These are phyloP conservation scores for Fonsecaea monophora DNA, from an alignment of 2,329 filamentous ascomycete species.

Conservation along the genomic window DNA sequence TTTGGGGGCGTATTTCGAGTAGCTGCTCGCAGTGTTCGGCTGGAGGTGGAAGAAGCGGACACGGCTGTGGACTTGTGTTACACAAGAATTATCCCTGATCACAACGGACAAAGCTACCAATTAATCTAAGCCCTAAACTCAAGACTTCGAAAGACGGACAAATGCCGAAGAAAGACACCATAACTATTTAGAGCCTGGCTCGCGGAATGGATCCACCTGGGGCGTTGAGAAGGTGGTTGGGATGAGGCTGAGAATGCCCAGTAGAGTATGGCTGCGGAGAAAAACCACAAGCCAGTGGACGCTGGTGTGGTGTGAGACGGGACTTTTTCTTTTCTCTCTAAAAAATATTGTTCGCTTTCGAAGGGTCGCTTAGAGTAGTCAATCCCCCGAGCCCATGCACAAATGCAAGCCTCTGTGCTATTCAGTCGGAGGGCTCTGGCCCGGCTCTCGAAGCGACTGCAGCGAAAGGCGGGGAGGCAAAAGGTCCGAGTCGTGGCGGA, in stretches of 20 bases:
- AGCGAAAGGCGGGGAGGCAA: background rate
- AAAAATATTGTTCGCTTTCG: background rate
- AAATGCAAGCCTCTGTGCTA: background rate
- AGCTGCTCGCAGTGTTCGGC: background rate
- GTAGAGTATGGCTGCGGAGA: slow-evolving; percentile 17
- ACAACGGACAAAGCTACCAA: slow-evolving; percentile 3
- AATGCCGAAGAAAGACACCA: background rate
- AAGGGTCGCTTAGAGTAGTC: background rate
- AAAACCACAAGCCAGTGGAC: slow-evolving; percentile 1
- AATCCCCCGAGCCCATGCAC: background rate
- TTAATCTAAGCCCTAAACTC: background rate
- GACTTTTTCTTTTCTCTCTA: background rate
- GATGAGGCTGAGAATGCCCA: slow-evolving; percentile 21
- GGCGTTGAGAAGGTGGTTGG: slow-evolving; percentile 11
- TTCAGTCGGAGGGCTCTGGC: background rate
- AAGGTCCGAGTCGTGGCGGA: background rate
- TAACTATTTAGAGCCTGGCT: background rate
- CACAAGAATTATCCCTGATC: background rate
- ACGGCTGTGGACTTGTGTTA: background rate
- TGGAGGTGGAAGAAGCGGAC: background rate
- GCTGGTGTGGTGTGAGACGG: slow-evolving; percentile 9
- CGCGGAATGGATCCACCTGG: background rate
- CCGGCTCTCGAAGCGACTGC: background rate
- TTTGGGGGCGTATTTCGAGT: background rate
- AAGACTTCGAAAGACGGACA: background rate